phyloP scores from a whole-genome alignment of 345 rosid genomes.

The Corymbia maculata region DNA sequence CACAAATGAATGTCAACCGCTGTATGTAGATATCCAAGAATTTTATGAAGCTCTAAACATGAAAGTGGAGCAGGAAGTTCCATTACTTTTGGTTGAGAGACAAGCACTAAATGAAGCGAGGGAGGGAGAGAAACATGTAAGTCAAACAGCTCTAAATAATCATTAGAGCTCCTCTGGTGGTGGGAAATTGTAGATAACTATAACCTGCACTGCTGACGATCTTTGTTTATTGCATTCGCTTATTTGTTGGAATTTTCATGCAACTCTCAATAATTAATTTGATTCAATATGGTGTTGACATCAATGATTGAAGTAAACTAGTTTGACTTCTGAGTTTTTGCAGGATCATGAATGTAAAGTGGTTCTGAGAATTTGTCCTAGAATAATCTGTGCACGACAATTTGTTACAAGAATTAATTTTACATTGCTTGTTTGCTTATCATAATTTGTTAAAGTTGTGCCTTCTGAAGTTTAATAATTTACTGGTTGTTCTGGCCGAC shows the following conservation, averaged over 20 bases:
- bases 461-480: background rate
- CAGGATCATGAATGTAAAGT: background rate
- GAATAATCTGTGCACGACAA: background rate
- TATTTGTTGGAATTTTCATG: background rate
- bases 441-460: background rate
- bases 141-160: slow-evolving; percentile 3
- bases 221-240: background rate
- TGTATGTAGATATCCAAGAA: slow-evolving; percentile 61
- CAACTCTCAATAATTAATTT: background rate
- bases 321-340: background rate
- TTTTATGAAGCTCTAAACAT: slow-evolving; percentile 78
- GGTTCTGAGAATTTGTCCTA: background rate
- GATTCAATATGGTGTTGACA: background rate
- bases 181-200: background rate
- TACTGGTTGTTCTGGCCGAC: background rate
- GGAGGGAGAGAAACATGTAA: slow-evolving; percentile 89
- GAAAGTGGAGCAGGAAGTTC: slow-evolving; percentile 87
- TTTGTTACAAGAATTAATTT: background rate
- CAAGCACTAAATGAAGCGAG: slow-evolving; percentile 92
- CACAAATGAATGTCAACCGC: slow-evolving; percentile 77
- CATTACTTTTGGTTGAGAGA: slow-evolving; percentile 93
- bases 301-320: background rate
- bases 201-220: background rate
- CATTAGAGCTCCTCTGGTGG: background rate
- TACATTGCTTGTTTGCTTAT: background rate